Base-by-base conservation (phyloP, 1,139 yeast genomes). In the Candida sanyaensis region DNA sequence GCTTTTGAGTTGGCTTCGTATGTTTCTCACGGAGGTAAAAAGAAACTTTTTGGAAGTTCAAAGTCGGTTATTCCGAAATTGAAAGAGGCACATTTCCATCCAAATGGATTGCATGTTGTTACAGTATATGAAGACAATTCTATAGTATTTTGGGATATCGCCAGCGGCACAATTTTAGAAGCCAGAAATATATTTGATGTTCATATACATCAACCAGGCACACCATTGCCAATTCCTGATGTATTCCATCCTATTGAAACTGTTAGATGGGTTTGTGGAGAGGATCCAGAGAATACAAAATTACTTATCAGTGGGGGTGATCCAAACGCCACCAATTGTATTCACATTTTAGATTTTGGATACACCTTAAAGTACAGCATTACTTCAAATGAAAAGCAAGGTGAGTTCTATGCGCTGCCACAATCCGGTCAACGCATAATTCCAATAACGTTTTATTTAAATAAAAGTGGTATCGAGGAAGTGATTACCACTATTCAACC, bases 131-230 rank as follows among this genome's bases (percentile, higher is more conserved):
- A 71, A 17, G 97, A 92, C 58, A 93, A 92, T 44, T 80, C 96
- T 0, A 60, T 95, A 41, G 96, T 83, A 5, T 93, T 93, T 59
- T 95, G 98, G 97, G 99, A 93, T 65, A 85, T 89, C 0, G 77
- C 82, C 34, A 84, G 85, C 37, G 96, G 95, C 0, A 80, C 81
- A 11, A 67, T 85, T 41, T 71, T 93, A 6, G 85, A 84, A 48
- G 92, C 97, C 0, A 78, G 98, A 56, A 80, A 89, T 1, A 56
- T 88, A 6, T 77, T 80, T 50, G 95, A 88, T 45, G 72, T 82
- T 4, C 79, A 83, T 48, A 79, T 90, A 26, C 84, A 90, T 58
- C 63, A 68, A 27, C 85, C 88, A 45, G 73, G 75, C 0, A 55
- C 59, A 1, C 59, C 69, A 28, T 28, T 56, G 49, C 56, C 47